A percentile compares a stretch with the other conserved stretches of the same genome.
phyloP scores from a whole-genome alignment of 371 early-diverging fungal species.

The Apophysomyces ossiformis region DNA sequence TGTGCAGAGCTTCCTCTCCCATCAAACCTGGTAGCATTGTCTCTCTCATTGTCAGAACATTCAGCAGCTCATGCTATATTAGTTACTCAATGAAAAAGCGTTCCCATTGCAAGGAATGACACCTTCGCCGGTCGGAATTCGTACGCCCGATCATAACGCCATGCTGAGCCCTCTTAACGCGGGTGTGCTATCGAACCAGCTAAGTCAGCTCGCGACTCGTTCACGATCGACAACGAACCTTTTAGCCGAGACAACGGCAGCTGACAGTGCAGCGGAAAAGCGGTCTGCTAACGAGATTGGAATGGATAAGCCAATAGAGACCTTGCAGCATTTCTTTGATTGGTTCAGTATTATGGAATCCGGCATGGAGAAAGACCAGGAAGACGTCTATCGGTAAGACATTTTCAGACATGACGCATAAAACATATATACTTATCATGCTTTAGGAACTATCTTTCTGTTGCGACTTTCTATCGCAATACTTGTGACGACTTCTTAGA shows the following conservation, averaged over 20 bases:
- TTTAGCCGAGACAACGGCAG: constrained; percentile 39
- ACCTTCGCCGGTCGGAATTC: constrained; percentile 36
- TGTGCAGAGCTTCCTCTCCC: constrained; percentile 75
- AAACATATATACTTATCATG: neutral
- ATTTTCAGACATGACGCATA: neutral
- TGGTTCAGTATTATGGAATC: constrained; percentile 86
- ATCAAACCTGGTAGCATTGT: constrained; percentile 42
- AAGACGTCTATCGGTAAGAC: constrained; percentile 75
- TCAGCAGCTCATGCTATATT: constrained; percentile 17
- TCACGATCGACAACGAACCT: constrained; percentile 54
- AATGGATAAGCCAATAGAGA: constrained; percentile 70
- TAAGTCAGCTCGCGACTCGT: constrained; percentile 30
- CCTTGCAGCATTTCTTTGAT: constrained; percentile 86
- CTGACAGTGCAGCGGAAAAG: constrained; percentile 34
- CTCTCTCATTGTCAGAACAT: neutral
- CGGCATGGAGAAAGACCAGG: constrained; percentile 84
- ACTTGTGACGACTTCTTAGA: constrained; percentile 63
- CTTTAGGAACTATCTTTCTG: constrained; percentile 55
- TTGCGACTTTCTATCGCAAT: constrained; percentile 52
- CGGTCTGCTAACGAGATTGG: constrained; percentile 39
- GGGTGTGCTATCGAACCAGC: constrained; percentile 31
- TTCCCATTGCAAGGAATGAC: constrained; percentile 24
- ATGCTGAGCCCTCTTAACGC: constrained; percentile 33
- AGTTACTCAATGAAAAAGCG: constrained; percentile 34
- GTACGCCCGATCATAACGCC: constrained; percentile 33